Evolutionary conservation across 768 basidiomycete species (phyloP).

Genomic region (Fomitopsis serialis): DNA sequence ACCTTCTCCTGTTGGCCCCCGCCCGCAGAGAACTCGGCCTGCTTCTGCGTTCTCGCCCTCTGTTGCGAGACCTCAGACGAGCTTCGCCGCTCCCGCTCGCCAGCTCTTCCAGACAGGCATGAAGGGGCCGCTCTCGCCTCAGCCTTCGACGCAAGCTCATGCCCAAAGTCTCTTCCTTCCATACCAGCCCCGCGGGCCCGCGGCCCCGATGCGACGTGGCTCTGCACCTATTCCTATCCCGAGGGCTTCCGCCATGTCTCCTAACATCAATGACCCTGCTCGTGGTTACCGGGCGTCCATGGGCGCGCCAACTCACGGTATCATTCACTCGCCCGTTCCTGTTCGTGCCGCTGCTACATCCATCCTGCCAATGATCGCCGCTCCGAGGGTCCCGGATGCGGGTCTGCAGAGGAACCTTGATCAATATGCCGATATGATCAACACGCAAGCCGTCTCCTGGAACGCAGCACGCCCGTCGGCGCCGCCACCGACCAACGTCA

Average conservation of each 20-base stretch:
- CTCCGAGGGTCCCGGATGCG: slow-evolving; percentile 36
- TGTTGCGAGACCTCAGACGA: background rate
- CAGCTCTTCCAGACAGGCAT: background rate
- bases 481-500: background rate
- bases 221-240: background rate
- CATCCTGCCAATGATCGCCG: slow-evolving; percentile 33
- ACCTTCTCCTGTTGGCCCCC: slow-evolving; percentile 47
- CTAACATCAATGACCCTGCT: background rate
- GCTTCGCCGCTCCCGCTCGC: background rate
- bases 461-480: slow-evolving; percentile 7
- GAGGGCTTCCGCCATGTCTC: background rate
- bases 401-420: slow-evolving; percentile 38
- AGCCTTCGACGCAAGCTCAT: background rate
- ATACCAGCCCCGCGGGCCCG: background rate
- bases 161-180: background rate
- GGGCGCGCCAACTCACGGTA: slow-evolving; percentile 8
- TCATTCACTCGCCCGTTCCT: slow-evolving; percentile 19
- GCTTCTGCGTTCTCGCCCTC: slow-evolving; percentile 6
- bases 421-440: slow-evolving; percentile 42
- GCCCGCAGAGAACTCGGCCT: slow-evolving; percentile 27
- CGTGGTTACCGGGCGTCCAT: slow-evolving; percentile 7
- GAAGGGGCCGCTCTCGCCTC: background rate
- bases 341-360: slow-evolving; percentile 12
- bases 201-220: background rate
- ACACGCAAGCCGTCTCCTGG: slow-evolving; percentile 29